Conservation (phyloP, 306 rosid species). For the Luffa acutangula region DNA sequence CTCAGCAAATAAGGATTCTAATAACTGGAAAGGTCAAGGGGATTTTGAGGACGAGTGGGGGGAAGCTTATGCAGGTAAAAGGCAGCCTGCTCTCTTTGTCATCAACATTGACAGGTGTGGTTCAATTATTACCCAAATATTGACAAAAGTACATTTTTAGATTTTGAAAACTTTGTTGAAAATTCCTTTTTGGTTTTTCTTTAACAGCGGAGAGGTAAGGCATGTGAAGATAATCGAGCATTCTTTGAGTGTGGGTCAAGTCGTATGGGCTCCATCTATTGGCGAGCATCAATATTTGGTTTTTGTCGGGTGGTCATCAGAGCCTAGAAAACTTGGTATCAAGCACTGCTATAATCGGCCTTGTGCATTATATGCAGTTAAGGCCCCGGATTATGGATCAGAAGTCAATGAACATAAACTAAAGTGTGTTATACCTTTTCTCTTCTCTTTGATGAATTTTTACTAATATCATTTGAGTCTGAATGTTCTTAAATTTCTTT, state of each 20-base stretch:
- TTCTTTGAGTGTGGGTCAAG: slow-evolving; percentile 79
- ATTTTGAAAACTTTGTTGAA: slow-evolving; percentile 1
- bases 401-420: slow-evolving; percentile 30
- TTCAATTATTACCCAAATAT: neutral
- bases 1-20: slow-evolving; percentile 34
- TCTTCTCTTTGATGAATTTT: slow-evolving; percentile 3
- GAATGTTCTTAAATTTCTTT: neutral
- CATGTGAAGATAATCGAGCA: slow-evolving; percentile 55
- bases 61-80: slow-evolving; percentile 73
- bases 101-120: slow-evolving; percentile 45
- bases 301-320: slow-evolving; percentile 75
- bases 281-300: slow-evolving; percentile 50
- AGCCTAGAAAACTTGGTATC: slow-evolving; percentile 73
- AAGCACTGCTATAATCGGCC: slow-evolving; percentile 76
- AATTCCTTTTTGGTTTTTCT: slow-evolving; percentile 6
- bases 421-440: slow-evolving; percentile 32
- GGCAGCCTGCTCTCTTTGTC: slow-evolving; percentile 66
- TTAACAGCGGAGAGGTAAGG: slow-evolving; percentile 53
- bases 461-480: neutral
- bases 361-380: slow-evolving; percentile 57
- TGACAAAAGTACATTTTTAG: slow-evolving; percentile 6
- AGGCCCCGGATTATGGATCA: slow-evolving; percentile 27
- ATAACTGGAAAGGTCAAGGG: slow-evolving; percentile 78
- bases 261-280: slow-evolving; percentile 65
- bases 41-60: slow-evolving; percentile 87